These are phyloP conservation scores for Phaeomoniella chlamydospora DNA, from an alignment of 2,329 filamentous ascomycete species.

Conservation along the genomic window DNA sequence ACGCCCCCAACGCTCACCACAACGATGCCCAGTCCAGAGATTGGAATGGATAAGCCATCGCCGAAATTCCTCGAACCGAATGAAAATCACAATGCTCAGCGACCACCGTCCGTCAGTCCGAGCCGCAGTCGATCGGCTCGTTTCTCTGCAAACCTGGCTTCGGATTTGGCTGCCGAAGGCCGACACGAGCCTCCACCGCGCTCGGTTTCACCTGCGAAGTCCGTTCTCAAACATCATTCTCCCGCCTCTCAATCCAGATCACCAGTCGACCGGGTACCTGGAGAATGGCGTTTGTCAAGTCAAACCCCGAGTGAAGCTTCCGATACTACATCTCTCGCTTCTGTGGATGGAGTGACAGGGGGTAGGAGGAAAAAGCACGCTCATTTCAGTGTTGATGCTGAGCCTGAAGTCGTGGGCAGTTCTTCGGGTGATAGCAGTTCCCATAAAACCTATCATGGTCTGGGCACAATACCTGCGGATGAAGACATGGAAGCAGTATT, in stretches of 20 bases:
- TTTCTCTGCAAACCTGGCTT: constrained; percentile 37
- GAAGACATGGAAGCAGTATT: constrained; percentile 41
- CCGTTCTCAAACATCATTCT: constrained; percentile 38
- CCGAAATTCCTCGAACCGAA: constrained; percentile 7
- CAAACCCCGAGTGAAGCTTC: constrained; percentile 38
- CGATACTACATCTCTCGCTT: constrained; percentile 36
- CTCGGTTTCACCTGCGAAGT: constrained; percentile 47
- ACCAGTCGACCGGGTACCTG: constrained; percentile 15
- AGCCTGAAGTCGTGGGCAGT: constrained; percentile 32
- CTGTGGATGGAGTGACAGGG: constrained; percentile 24
- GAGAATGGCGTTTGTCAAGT: constrained; percentile 9
- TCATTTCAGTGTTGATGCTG: constrained; percentile 56
- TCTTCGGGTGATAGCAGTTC: constrained; percentile 21
- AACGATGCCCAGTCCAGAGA: constrained; percentile 2
- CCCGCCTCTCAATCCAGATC: constrained; percentile 29
- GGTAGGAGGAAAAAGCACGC: constrained; percentile 34
- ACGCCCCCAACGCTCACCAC: not conserved
- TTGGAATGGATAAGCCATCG: constrained; percentile 7
- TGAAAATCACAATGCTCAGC: constrained; percentile 1
- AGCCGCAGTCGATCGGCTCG: constrained; percentile 33
- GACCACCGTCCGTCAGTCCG: constrained; percentile 33
- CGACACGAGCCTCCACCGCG: constrained; percentile 44
- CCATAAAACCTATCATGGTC: constrained; percentile 13
- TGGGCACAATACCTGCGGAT: constrained; percentile 17
- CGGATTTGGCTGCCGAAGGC: constrained; percentile 30